Conservation (phyloP, 116 monocot species). For the Posidonia oceanica region DNA sequence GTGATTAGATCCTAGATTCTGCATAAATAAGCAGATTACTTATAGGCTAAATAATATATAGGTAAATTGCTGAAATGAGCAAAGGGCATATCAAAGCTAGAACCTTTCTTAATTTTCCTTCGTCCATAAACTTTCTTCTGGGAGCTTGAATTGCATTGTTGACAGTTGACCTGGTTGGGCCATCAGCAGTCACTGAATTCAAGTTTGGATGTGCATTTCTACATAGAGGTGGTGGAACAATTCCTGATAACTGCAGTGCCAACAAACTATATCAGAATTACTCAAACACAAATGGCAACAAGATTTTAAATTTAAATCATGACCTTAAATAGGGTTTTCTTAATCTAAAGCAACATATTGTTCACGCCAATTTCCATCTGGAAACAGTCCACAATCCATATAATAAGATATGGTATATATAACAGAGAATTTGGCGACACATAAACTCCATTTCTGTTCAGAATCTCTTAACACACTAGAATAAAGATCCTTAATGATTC, state of each 20-base stretch:
- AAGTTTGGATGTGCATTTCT: slow-evolving; percentile 50
- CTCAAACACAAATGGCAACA: background rate
- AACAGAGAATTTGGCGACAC: no score
- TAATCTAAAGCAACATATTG: no score
- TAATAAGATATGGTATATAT: no score
- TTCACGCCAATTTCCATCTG: no score
- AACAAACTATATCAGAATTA: background rate
- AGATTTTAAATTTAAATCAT: background rate
- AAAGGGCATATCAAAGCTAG: background rate
- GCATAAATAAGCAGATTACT: no score
- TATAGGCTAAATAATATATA: background rate
- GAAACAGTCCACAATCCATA: no score
- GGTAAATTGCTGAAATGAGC: background rate
- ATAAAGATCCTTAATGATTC: no score
- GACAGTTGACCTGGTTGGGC: slow-evolving; percentile 27
- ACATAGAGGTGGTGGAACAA: slow-evolving; percentile 72
- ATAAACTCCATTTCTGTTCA: no score
- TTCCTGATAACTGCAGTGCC: slow-evolving; percentile 49
- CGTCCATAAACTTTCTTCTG: slow-evolving; percentile 84
- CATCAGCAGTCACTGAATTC: slow-evolving; percentile 44
- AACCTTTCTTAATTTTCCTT: slow-evolving; percentile 89
- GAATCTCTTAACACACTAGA: no score
- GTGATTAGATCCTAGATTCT: no score
- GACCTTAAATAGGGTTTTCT: no score
- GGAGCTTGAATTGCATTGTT: slow-evolving; percentile 54